Conservation (phyloP, 169 alveolate genomes). For the Plasmodium coatneyi region DNA sequence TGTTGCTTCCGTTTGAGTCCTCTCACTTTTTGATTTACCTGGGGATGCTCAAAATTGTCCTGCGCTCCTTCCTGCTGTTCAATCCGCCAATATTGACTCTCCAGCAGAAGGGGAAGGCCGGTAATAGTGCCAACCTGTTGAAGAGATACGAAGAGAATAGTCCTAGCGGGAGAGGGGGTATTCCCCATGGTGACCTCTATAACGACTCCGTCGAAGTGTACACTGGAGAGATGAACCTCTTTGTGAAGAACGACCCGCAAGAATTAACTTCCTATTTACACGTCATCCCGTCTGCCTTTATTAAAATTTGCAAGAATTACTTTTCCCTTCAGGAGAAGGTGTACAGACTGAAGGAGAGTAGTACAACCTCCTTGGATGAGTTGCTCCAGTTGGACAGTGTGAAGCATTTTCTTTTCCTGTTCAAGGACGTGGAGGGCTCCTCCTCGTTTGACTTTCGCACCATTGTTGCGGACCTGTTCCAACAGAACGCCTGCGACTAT, state of each 20-base stretch:
- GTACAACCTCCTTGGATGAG: neutral
- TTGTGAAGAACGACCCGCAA: slow-evolving; percentile 38
- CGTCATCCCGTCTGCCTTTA: slow-evolving; percentile 14
- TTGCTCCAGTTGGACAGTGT: slow-evolving; percentile 22
- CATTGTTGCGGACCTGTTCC: slow-evolving; percentile 13
- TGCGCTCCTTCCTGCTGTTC: slow-evolving; percentile 15
- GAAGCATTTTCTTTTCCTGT: slow-evolving; percentile 18
- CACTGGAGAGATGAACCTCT: slow-evolving; percentile 72
- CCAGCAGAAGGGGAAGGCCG: neutral
- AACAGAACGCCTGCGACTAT: slow-evolving; percentile 25
- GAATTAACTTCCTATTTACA: slow-evolving; percentile 38
- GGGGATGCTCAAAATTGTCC: slow-evolving; percentile 10
- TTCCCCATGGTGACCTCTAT: neutral
- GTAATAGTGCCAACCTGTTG: neutral
- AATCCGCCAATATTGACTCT: slow-evolving; percentile 21
- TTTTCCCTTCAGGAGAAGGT: slow-evolving; percentile 40
- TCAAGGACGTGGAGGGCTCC: slow-evolving; percentile 17
- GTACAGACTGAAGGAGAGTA: neutral
- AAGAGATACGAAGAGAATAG: neutral
- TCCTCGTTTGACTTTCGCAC: slow-evolving; percentile 5
- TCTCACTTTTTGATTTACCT: slow-evolving; percentile 1
- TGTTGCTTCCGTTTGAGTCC: slow-evolving; percentile 6
- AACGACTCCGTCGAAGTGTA: neutral
- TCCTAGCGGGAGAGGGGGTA: neutral
- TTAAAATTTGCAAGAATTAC: slow-evolving; percentile 33